Conservation (phyloP, 1,284 basidiomycete species). For the Irpex sp. region DNA sequence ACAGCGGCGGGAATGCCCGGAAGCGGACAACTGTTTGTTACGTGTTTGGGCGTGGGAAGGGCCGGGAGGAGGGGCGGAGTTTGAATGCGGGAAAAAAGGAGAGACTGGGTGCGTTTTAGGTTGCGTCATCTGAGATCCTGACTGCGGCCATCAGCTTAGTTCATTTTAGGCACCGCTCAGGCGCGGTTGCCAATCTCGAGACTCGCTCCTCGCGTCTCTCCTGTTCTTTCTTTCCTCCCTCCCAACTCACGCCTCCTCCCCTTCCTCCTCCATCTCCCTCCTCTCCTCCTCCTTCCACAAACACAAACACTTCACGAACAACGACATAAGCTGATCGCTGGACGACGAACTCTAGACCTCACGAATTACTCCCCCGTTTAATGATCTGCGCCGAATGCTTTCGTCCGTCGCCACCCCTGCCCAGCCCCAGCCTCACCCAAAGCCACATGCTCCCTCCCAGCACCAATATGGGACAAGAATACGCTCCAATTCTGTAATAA, state of each 20-base stretch:
- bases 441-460: conserved; percentile 19
- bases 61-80: conserved; percentile 10
- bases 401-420: conserved; percentile 22
- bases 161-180: conserved; percentile 31
- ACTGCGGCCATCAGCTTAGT: conserved; percentile 33
- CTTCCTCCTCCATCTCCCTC: conserved; percentile 18
- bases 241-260: conserved; percentile 22
- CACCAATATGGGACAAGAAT: conserved; percentile 55
- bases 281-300: conserved; percentile 15
- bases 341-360: conserved; percentile 29
- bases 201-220: conserved; percentile 26
- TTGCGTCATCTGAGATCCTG: conserved; percentile 32
- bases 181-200: conserved; percentile 28
- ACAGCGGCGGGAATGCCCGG: conserved; percentile 8
- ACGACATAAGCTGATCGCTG: conserved; percentile 31
- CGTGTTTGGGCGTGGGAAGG: not conserved
- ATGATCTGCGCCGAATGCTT: conserved; percentile 35
- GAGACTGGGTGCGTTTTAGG: conserved; percentile 24
- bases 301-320: conserved; percentile 6
- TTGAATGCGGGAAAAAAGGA: conserved; percentile 15
- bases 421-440: conserved; percentile 18
- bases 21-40: not conserved
- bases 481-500: conserved; percentile 48
- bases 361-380: conserved; percentile 23
- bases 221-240: conserved; percentile 30